phyloP scores from a whole-genome alignment of 305 asterid genomes.

The Fraxinus nigra region DNA sequence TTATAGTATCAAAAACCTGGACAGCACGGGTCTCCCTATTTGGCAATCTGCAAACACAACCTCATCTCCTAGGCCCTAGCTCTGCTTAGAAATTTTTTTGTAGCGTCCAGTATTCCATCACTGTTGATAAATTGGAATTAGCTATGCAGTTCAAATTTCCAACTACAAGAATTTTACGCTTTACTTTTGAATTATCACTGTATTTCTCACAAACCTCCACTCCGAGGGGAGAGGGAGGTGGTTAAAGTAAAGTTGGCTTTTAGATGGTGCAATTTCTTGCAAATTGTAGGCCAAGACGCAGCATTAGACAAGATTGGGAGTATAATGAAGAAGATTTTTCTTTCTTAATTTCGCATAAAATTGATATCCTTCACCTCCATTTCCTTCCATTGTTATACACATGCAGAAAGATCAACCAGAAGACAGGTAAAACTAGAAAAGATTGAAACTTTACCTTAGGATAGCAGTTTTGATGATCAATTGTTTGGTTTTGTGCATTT shows the following conservation, averaged over 20 bases:
- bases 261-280: not conserved
- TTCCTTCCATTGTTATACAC: not conserved
- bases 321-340: not conserved
- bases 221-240: not conserved
- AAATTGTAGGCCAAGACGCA: not conserved
- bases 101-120: slow-evolving; percentile 12
- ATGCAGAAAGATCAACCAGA: slow-evolving; percentile 3
- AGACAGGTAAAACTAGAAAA: not conserved
- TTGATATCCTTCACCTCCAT: not conserved
- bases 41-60: slow-evolving; percentile 8
- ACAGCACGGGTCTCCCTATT: slow-evolving; percentile 18
- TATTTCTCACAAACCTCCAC: not conserved
- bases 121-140: slow-evolving; percentile 1
- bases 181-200: not conserved
- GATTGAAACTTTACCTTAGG: slow-evolving; percentile 49
- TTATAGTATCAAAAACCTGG: not conserved
- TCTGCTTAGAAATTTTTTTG: slow-evolving; percentile 24
- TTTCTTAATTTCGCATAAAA: not conserved
- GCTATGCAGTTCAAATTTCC: not conserved
- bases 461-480: slow-evolving; percentile 62
- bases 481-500: slow-evolving; percentile 53
- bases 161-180: not conserved
- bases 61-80: slow-evolving; percentile 3
- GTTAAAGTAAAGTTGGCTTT: not conserved
- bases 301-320: not conserved